A percentile compares a stretch with the other conserved stretches of the same genome.
Evolutionary conservation across 495 filamentous ascomycete genomes (phyloP).

Genomic region (Aspergillus avenaceus): DNA sequence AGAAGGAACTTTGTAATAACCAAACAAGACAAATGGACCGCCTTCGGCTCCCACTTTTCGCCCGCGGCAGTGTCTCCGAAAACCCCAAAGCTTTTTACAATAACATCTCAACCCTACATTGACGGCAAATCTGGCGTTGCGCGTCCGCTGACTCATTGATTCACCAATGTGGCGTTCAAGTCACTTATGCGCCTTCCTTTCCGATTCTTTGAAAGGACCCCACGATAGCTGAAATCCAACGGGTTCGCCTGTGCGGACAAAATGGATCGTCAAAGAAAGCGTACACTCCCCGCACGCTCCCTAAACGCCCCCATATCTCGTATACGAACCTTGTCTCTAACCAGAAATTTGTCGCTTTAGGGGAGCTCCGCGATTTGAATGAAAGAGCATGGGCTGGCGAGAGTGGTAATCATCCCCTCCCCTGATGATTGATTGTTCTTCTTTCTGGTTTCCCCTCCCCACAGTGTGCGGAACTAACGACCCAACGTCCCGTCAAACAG

Average conservation of each 20-base stretch:
- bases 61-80: conserved; percentile 6
- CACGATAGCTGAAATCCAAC: conserved; percentile 24
- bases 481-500: conserved; percentile 40
- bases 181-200: conserved; percentile 37
- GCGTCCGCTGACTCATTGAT: conserved; percentile 7
- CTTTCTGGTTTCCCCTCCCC: background rate
- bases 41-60: conserved; percentile 13
- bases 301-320: background rate
- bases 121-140: conserved; percentile 11
- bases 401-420: conserved; percentile 52
- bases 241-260: conserved; percentile 12
- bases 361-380: conserved; percentile 87
- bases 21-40: conserved; percentile 6
- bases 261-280: conserved; percentile 86
- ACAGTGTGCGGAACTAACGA: conserved; percentile 6
- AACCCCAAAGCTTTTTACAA: conserved; percentile 9
- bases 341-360: conserved; percentile 38
- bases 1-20: no score
- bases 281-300: conserved; percentile 40
- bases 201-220: conserved; percentile 37
- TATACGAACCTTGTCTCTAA: conserved; percentile 8
- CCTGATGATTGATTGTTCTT: background rate
- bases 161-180: conserved; percentile 43
- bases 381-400: conserved; percentile 83
- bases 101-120: background rate